phyloP scores from a whole-genome alignment of 495 filamentous ascomycete genomes.

The Penicillium canescens region DNA sequence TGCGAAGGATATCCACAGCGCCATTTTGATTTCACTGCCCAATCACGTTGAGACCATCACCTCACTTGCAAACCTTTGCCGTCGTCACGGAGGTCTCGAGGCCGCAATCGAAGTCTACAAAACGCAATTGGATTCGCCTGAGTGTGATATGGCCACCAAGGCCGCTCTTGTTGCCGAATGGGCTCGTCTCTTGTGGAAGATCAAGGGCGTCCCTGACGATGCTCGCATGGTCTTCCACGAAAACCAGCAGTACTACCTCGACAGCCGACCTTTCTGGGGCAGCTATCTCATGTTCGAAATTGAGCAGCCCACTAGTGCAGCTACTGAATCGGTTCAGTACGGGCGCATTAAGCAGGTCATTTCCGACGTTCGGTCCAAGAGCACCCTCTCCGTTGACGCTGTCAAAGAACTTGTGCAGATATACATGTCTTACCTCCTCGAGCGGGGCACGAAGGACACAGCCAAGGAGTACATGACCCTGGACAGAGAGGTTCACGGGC shows the following conservation, averaged over 20 bases:
- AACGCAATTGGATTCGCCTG: conserved; percentile 68
- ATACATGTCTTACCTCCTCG: conserved; percentile 84
- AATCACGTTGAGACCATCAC: conserved; percentile 85
- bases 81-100: conserved; percentile 81
- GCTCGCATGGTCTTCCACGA: conserved; percentile 82
- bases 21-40: conserved; percentile 68
- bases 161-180: conserved; percentile 86
- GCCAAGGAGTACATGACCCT: conserved; percentile 84
- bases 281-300: conserved; percentile 89
- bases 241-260: conserved; percentile 81
- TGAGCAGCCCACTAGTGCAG: conserved; percentile 73
- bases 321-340: conserved; percentile 65
- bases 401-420: conserved; percentile 76
- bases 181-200: conserved; percentile 87
- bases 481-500: conserved; percentile 84
- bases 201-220: conserved; percentile 81
- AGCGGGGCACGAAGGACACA: conserved; percentile 77
- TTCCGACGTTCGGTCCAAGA: conserved; percentile 73
- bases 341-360: conserved; percentile 79
- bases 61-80: conserved; percentile 83
- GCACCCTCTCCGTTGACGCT: conserved; percentile 61
- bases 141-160: conserved; percentile 77
- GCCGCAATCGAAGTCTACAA: conserved; percentile 87
- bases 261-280: conserved; percentile 89
- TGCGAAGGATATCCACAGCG: conserved; percentile 78